Evolutionary conservation across 176 grass and related monocot species (phyloP), one percentile per base, ranked within the genome.

Genomic region (Oryza nivara): DNA sequence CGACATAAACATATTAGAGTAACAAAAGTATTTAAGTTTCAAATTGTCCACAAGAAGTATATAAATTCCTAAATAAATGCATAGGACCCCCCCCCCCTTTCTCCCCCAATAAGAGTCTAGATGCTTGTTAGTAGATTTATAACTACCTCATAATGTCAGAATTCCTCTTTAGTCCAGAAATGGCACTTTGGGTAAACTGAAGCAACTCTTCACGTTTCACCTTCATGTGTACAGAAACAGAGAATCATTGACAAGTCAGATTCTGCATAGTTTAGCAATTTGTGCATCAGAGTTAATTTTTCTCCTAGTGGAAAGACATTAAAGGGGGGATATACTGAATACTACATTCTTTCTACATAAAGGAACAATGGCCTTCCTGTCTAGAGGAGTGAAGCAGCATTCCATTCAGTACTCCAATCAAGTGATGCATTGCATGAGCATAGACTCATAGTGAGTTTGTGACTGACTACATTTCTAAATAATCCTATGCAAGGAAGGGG

Each of bases 141-240:
- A 22, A 43, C 81, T 64, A 94, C 93, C 96, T 95, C 78, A 80
- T 65, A 82, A 90, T 81, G 74, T 96, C 91, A 88, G 88, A 88
- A 69, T 88, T 98, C 78, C 88, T 73, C 82, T 98, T 98, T 84
- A 98, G 78, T 63, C 93, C 96, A 85, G 88, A 95, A 92, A 98
- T 98, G 60, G 93, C 96, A 63, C 70, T 80, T 85, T 98, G 93
- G 13, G 93, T 92, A 84, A 98, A 98, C 44, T 98, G 96, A 85
- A 99, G 93, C 30, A 99, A 76, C 69, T 99, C 96, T 78, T 99
- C 96, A 80, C 89, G 86, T 82, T 99, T 99, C 86, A 99, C 96
- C 96, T 99, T 82, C 69, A 93, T 84, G 83, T 84, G 77, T 67
- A 77, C 25, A 45, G 6, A 71, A 44, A 58, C 2, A 43, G 41